These are phyloP conservation scores for Coemansia erecta DNA, from an alignment of 192 early-diverging fungal genomes.

Conservation along the genomic window DNA sequence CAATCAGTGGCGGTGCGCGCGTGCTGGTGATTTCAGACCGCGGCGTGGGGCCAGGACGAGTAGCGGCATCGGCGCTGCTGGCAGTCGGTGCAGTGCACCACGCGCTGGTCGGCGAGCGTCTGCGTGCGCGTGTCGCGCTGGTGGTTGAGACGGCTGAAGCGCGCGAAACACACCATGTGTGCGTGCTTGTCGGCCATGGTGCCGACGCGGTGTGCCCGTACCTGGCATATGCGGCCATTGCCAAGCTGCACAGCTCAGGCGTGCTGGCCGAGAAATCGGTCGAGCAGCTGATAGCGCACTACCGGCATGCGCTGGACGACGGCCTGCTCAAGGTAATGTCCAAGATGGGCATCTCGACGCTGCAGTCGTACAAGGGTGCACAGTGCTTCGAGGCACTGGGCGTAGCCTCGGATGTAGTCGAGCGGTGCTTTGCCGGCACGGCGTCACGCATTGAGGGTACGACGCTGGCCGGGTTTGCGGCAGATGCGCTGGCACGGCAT, in stretches of 20 bases:
- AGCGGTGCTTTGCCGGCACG: conserved; percentile 92
- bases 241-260: conserved; percentile 85
- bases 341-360: conserved; percentile 99
- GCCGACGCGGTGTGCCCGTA: conserved; percentile 95
- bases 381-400: conserved; percentile 99
- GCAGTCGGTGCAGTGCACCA: conserved; percentile 93
- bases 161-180: conserved; percentile 93
- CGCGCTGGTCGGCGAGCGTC: conserved; percentile 83
- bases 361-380: conserved; percentile 97
- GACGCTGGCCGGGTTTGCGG: conserved; percentile 73
- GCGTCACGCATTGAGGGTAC: conserved; percentile 93
- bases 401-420: conserved; percentile 81
- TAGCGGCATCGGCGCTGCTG: conserved; percentile 82
- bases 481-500: conserved; percentile 85
- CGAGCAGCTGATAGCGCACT: conserved; percentile 77
- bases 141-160: conserved; percentile 91
- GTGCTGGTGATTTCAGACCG: conserved; percentile 85
- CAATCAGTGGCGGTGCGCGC: conserved; percentile 75
- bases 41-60: conserved; percentile 59
- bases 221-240: conserved; percentile 84
- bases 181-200: conserved; percentile 93
- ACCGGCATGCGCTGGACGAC: conserved; percentile 83
- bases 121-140: conserved; percentile 84
- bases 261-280: conserved; percentile 55
- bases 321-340: conserved; percentile 99